phyloP scores from a whole-genome alignment of 108 stramenopile genomes.

The Cyclotella baltica region DNA sequence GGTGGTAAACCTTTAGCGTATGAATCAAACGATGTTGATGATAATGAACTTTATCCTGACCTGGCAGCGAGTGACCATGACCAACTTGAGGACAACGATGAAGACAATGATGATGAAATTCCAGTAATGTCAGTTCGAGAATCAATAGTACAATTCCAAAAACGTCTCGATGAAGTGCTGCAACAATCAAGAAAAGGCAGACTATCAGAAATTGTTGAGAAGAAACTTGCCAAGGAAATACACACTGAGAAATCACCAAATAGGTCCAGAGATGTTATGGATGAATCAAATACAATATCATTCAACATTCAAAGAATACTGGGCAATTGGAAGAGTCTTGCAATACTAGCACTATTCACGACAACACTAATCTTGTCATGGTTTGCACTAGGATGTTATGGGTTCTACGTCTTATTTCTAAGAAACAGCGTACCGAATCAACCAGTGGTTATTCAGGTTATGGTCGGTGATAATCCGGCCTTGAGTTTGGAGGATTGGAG shows the following conservation, averaged over 20 bases:
- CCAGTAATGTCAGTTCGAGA: constrained; percentile 39
- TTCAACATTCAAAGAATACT: too few species aligned
- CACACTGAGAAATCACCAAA: neutral
- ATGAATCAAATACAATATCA: too few species aligned
- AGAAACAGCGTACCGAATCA: constrained; percentile 16
- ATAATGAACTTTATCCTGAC: neutral
- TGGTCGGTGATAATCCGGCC: neutral
- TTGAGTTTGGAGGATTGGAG: constrained; percentile 33
- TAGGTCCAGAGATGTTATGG: too few species aligned
- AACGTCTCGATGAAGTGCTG: constrained; percentile 52
- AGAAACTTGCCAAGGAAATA: neutral
- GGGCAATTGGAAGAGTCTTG: constrained; percentile 39
- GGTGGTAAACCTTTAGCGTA: neutral
- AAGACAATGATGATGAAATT: constrained; percentile 22
- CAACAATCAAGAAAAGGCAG: constrained; percentile 36
- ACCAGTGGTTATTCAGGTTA: constrained; percentile 22
- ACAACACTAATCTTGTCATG: constrained; percentile 36
- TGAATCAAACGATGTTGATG: constrained; percentile 23
- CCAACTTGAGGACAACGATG: constrained; percentile 17
- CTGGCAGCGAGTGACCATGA: neutral
- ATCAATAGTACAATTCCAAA: constrained; percentile 55
- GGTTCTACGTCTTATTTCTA: constrained; percentile 45
- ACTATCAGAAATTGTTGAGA: neutral
- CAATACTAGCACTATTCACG: constrained; percentile 20
- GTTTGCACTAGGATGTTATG: constrained; percentile 52